Evolutionary conservation across 1,284 basidiomycete species (phyloP).

Genomic region (Inonotus obliquus): DNA sequence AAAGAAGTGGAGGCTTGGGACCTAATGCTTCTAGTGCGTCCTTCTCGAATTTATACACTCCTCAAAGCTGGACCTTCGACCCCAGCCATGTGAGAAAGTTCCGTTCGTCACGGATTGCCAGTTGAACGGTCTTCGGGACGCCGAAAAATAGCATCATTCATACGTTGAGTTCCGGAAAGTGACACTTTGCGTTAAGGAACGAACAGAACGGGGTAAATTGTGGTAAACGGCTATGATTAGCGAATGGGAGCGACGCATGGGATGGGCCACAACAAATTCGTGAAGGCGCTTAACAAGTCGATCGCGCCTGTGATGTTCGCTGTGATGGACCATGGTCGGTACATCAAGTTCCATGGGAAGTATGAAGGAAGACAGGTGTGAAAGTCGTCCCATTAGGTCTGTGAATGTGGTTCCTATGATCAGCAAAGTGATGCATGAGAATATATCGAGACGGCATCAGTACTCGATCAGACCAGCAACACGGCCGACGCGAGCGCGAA

Average conservation of each 20-base stretch:
- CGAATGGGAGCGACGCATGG: background rate
- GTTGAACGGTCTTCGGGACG: background rate
- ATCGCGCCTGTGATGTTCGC: background rate
- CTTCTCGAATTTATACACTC: background rate
- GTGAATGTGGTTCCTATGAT: background rate
- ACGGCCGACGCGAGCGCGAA: background rate
- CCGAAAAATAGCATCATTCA: background rate
- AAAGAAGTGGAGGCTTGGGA: background rate
- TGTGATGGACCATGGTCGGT: background rate
- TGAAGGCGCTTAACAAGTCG: too few relatives aligned
- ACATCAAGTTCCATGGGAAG: background rate
- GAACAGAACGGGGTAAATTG: background rate
- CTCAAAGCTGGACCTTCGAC: background rate
- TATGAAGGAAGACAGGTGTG: background rate
- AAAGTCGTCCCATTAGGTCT: background rate
- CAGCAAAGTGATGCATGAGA: background rate
- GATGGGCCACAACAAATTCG: background rate
- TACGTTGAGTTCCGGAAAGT: conserved; percentile 2
- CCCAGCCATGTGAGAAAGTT: background rate
- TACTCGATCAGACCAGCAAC: background rate
- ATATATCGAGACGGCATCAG: background rate
- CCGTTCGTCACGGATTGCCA: background rate
- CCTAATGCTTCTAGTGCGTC: background rate
- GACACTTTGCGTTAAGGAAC: conserved; percentile 1
- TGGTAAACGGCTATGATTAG: background rate